These are phyloP conservation scores for Eucalyptus dawsonii DNA, from an alignment of 345 rosid species.

Conservation along the genomic window DNA sequence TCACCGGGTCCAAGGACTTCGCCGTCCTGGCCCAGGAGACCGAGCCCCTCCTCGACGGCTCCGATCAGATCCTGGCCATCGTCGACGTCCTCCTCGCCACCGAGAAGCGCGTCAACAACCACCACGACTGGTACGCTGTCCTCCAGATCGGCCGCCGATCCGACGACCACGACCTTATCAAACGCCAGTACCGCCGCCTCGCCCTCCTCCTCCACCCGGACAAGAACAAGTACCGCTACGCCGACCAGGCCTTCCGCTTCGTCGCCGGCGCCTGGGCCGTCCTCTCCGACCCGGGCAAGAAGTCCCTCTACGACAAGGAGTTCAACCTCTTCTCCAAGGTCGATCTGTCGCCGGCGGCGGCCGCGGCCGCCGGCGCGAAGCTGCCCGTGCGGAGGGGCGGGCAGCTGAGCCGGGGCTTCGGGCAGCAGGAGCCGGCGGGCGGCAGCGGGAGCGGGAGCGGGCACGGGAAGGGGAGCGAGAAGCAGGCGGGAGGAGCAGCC, in stretches of 20 bases:
- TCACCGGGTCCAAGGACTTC: conserved; percentile 59
- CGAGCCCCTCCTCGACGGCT: conserved; percentile 75
- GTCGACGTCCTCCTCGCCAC: conserved; percentile 62
- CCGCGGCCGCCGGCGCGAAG: conserved; percentile 1
- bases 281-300: conserved; percentile 42
- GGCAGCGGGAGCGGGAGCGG: background rate
- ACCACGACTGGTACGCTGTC: conserved; percentile 75
- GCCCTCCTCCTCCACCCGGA: conserved; percentile 89
- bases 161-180: conserved; percentile 49
- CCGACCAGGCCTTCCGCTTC: conserved; percentile 77
- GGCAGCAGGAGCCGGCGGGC: background rate
- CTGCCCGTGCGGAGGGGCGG: conserved; percentile 30
- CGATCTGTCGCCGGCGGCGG: conserved; percentile 26
- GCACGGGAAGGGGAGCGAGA: background rate
- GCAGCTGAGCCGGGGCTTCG: background rate
- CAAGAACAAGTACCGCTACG: conserved; percentile 58
- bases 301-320: conserved; percentile 47
- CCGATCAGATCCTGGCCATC: conserved; percentile 82
- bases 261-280: conserved; percentile 85
- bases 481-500: background rate
- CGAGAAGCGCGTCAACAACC: conserved; percentile 49
- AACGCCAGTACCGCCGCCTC: conserved; percentile 71
- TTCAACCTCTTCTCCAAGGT: conserved; percentile 40
- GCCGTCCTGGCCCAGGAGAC: conserved; percentile 77
- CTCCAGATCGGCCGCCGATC: conserved; percentile 51